Conservation (phyloP, 176 grass and related monocot genomes). For the Typha latifolia region DNA sequence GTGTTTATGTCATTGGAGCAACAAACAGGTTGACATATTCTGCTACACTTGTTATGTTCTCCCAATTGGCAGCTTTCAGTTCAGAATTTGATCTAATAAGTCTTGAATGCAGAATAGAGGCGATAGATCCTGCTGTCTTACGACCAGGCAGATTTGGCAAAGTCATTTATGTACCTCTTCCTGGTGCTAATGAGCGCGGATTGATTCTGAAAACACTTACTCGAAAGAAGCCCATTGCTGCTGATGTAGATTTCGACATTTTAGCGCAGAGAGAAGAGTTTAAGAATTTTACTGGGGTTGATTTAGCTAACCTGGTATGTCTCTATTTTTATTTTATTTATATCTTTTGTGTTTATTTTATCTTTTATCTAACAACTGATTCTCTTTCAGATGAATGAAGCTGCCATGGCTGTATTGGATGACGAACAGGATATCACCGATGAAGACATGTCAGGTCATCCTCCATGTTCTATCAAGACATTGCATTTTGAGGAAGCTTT, state of each 20-base stretch:
- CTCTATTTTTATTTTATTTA: neutral
- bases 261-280: constrained; percentile 43
- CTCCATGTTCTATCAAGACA: constrained; percentile 27
- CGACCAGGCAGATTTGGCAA: constrained; percentile 78
- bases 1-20: constrained; percentile 86
- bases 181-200: constrained; percentile 41
- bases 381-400: constrained; percentile 60
- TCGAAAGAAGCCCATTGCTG: constrained; percentile 45
- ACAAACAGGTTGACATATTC: constrained; percentile 60
- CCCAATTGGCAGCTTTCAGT: neutral
- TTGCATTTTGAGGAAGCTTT: constrained; percentile 56
- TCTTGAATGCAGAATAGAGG: constrained; percentile 47
- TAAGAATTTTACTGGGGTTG: constrained; percentile 59
- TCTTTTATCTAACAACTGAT: neutral
- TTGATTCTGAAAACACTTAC: constrained; percentile 68
- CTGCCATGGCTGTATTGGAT: constrained; percentile 56
- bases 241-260: constrained; percentile 43
- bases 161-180: constrained; percentile 71
- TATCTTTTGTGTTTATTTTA: neutral
- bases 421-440: constrained; percentile 34
- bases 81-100: neutral
- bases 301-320: constrained; percentile 62
- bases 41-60: neutral
- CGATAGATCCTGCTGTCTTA: constrained; percentile 76
- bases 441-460: constrained; percentile 27